Evolutionary conservation across 495 filamentous ascomycete genomes (phyloP), one percentile per base, ranked within the genome.

Genomic region (Glarea lozoyensis): DNA sequence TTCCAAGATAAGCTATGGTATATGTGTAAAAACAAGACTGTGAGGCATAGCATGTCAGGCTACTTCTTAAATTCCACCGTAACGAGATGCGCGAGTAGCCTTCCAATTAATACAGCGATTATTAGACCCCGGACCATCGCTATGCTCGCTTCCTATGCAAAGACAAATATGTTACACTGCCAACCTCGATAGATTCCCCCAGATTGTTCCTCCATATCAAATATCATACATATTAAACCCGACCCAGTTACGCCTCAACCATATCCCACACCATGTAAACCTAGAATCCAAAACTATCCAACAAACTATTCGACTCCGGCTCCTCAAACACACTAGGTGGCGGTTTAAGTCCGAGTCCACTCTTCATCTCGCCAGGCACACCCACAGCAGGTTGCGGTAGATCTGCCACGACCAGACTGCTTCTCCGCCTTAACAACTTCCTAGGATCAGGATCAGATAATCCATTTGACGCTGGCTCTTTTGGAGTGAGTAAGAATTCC

Each of bases 311-410:
- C 33, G 83, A 72, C 69, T 93, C 86, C 13, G 90, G 90, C 62
- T 97, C 90, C 63, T 89, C 74, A 60, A 96, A 95, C 49, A 81
- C 77, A 32, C 78, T 86, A n/a, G 82, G 78, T 17, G 82, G 78
- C 29, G 78, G 74, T 56, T 84, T 79, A 61, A 66, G 50, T 62
- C 48, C 15, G n/a, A n/a, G n/a, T 61, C 45, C 50, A 21, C 34
- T 52, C 45, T 75, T 74, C 42, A 60, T 61, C 22, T 68, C 66
- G 27, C 68, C 56, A 48, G 43, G 42, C 32, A 55, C 23, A 12
- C 36, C 42, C 16, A 29, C n/a, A 29, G 25, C 7, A n/a, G 49
- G 37, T 19, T 44, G 16, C 18, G 83, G 81, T 52, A 89, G 53
- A 60, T 95, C 88, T 25, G 82, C 84, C 10, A 94, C 79, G 3